phyloP scores from a whole-genome alignment of 257 asterid genomes.

The Ophiorrhiza pumila region DNA sequence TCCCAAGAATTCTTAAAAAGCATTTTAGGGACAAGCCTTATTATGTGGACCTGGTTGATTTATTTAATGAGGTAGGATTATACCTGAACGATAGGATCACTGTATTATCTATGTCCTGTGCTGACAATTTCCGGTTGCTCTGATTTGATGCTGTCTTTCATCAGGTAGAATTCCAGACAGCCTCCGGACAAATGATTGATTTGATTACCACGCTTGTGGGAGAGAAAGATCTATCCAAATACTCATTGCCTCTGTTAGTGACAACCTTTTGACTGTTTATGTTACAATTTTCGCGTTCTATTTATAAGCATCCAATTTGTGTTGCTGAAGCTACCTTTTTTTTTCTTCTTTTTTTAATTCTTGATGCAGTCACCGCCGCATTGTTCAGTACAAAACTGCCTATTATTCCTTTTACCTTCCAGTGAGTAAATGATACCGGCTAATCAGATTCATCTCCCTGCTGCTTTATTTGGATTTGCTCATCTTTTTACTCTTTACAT shows the following conservation, averaged over 20 bases:
- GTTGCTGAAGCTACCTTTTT: neutral
- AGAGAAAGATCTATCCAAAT: constrained; percentile 83
- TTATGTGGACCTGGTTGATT: constrained; percentile 78
- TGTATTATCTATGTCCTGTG: neutral
- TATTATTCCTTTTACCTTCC: constrained; percentile 96
- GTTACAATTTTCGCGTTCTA: neutral
- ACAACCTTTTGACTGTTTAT: constrained; percentile 2
- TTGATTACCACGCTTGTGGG: constrained; percentile 81
- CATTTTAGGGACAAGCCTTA: constrained; percentile 83
- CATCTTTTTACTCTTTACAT: neutral
- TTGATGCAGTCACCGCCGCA: constrained; percentile 80
- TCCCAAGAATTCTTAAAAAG: constrained; percentile 85
- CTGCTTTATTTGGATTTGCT: neutral
- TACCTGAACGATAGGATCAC: neutral
- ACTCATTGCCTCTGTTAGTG: constrained; percentile 78
- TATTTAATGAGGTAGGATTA: constrained; percentile 74
- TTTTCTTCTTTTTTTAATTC: neutral
- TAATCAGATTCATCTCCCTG: neutral
- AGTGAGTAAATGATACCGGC: constrained; percentile 42
- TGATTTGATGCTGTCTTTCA: neutral
- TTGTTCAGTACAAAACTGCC: constrained; percentile 92
- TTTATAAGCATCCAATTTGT: neutral
- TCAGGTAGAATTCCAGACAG: constrained; percentile 55
- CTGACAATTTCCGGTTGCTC: neutral
- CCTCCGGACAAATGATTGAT: constrained; percentile 97